Conservation (phyloP, 257 asterid genomes). For the Echium plantagineum region DNA sequence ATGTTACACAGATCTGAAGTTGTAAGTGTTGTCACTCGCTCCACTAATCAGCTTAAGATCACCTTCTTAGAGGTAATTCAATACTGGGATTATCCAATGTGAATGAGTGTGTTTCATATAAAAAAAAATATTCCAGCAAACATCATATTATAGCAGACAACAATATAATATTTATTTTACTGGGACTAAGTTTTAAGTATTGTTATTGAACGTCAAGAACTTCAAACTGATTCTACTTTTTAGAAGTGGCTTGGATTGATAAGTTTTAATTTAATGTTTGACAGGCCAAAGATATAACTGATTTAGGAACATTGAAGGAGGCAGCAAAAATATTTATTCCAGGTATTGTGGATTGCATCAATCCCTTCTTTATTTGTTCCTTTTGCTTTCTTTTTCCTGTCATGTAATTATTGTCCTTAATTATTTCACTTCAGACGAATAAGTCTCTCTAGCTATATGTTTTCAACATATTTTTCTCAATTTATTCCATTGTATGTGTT, state of each 20-base stretch:
- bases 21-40: constrained; percentile 64
- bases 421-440: neutral
- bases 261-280: neutral
- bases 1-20: constrained; percentile 73
- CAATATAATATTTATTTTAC: too few species aligned
- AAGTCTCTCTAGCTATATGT: neutral
- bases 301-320: constrained; percentile 79
- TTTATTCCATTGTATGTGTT: constrained; percentile 13
- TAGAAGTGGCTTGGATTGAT: neutral
- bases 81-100: too few species aligned
- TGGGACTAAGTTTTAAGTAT: neutral
- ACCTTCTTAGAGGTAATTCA: constrained; percentile 87
- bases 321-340: constrained; percentile 89
- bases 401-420: neutral
- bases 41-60: constrained; percentile 80
- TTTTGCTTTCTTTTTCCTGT: too few species aligned
- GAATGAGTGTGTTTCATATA: too few species aligned
- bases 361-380: constrained; percentile 3
- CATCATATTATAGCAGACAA: neutral
- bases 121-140: neutral
- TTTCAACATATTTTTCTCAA: constrained; percentile 3
- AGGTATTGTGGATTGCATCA: constrained; percentile 42
- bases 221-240: neutral
- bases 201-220: neutral
- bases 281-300: constrained; percentile 87